Evolutionary conservation across 1,284 basidiomycete genomes (phyloP).

Genomic region (Rhodotorula sp.): DNA sequence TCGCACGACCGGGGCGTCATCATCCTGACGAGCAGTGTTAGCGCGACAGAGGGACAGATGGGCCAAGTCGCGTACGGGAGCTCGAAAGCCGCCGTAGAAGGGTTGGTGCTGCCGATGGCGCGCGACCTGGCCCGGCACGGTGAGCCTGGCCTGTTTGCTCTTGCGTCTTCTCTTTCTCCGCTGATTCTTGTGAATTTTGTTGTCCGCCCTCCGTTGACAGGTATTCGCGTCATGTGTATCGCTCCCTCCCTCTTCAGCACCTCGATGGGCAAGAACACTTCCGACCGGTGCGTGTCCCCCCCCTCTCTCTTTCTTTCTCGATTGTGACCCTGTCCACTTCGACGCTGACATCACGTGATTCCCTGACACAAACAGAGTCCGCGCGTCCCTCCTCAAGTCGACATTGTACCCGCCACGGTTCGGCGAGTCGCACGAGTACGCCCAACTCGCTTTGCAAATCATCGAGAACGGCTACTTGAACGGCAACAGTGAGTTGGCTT

Average conservation of each 20-base stretch:
- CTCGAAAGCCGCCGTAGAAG: conserved; percentile 47
- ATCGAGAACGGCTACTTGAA: conserved; percentile 45
- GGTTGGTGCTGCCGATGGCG: conserved; percentile 49
- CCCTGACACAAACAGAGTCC: not conserved
- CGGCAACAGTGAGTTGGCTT: conserved; percentile 31
- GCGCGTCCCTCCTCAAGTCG: conserved; percentile 16
- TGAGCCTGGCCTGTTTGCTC: not conserved
- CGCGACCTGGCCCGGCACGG: conserved; percentile 49
- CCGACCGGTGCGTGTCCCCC: conserved; percentile 20
- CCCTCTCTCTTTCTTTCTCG: not conserved
- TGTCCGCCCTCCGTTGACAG: conserved; percentile 7
- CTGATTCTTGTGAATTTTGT: too few relatives aligned
- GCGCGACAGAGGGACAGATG: conserved; percentile 48
- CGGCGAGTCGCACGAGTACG: conserved; percentile 46
- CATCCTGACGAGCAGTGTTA: conserved; percentile 47
- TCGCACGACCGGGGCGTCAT: conserved; percentile 48
- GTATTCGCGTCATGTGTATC: conserved; percentile 42
- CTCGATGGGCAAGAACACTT: conserved; percentile 46
- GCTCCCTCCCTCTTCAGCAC: conserved; percentile 49
- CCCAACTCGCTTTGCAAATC: conserved; percentile 43
- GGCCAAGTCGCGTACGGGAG: conserved; percentile 44
- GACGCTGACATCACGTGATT: conserved; percentile 14
- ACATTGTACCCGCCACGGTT: conserved; percentile 43
- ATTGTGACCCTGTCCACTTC: not conserved
- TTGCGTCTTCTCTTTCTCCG: too few relatives aligned